A percentile compares a stretch with the other conserved stretches of the same genome.
phyloP scores from a whole-genome alignment of 1,139 yeast genomes.

The Kodamaea arcana region DNA sequence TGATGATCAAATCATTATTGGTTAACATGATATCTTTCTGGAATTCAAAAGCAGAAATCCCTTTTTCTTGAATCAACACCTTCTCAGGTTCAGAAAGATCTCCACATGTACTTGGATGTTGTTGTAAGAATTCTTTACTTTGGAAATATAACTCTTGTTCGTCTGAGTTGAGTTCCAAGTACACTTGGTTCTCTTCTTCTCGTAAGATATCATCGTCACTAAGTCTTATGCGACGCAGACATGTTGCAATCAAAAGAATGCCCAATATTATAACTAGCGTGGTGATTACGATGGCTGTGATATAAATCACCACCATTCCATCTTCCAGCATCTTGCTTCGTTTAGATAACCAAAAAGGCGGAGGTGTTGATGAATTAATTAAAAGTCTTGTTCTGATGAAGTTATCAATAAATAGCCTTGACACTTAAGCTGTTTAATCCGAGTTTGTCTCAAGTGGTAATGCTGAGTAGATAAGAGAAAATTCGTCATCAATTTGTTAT shows the following conservation, averaged over 20 bases:
- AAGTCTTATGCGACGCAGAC: slow-evolving; percentile 4
- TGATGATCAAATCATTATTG: slow-evolving; percentile 57
- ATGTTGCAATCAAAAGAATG: neutral
- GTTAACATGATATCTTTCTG: slow-evolving; percentile 63
- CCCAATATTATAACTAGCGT: slow-evolving; percentile 1
- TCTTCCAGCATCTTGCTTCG: neutral
- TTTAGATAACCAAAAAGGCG: too few species aligned
- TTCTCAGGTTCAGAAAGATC: slow-evolving; percentile 45
- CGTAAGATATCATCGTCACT: slow-evolving; percentile 56
- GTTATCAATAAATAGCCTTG: too few species aligned
- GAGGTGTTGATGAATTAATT: too few species aligned
- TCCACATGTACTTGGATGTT: slow-evolving; percentile 52
- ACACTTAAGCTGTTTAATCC: too few species aligned
- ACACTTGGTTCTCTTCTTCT: slow-evolving; percentile 58
- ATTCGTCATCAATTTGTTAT: too few species aligned
- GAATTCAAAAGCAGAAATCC: slow-evolving; percentile 91
- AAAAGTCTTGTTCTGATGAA: too few species aligned
- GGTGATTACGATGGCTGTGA: neutral
- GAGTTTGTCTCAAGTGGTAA: too few species aligned
- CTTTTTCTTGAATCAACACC: slow-evolving; percentile 81
- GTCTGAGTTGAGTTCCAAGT: slow-evolving; percentile 60
- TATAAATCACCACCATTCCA: neutral
- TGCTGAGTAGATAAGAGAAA: too few species aligned
- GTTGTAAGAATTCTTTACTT: slow-evolving; percentile 54
- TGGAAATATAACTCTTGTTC: slow-evolving; percentile 79